phyloP scores from a whole-genome alignment of 2,329 filamentous ascomycete species.

The Colletotrichum agaves region DNA sequence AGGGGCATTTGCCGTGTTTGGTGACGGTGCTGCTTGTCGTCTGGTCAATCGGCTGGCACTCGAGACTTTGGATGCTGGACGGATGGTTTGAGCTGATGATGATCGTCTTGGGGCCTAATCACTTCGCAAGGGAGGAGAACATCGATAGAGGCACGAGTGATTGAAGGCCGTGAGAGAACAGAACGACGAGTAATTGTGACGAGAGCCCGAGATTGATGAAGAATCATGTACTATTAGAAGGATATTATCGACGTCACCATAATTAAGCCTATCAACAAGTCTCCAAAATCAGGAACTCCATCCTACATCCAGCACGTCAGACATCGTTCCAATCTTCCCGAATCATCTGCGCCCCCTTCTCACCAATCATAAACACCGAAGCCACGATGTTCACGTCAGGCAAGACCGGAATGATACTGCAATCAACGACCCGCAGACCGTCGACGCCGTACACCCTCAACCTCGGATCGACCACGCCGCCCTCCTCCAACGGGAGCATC shows the following conservation, averaged over 20 bases:
- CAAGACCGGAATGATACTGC: constrained; percentile 57
- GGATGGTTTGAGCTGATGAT: not conserved
- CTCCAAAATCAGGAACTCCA: not conserved
- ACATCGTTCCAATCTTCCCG: constrained; percentile 41
- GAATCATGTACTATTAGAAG: too few relatives aligned
- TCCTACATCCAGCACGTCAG: not conserved
- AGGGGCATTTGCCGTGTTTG: not conserved
- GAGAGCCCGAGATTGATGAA: too few relatives aligned
- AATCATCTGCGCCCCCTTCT: constrained; percentile 47
- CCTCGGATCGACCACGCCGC: constrained; percentile 42
- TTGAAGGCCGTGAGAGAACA: too few relatives aligned
- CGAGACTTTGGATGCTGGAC: not conserved
- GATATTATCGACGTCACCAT: not conserved
- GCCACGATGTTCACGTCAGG: constrained; percentile 48
- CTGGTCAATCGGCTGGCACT: not conserved
- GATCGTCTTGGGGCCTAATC: too few relatives aligned
- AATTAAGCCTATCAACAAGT: not conserved
- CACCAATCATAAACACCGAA: constrained; percentile 42
- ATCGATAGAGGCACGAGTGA: too few relatives aligned
- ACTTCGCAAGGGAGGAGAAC: too few relatives aligned
- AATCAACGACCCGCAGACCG: constrained; percentile 59
- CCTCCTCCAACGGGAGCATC: constrained; percentile 54
- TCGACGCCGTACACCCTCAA: constrained; percentile 66
- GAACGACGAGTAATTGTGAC: too few relatives aligned
- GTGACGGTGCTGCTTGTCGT: not conserved